These are phyloP conservation scores for Chrysanthemum makinoi DNA, from an alignment of 129 eudicot species.

Conservation along the genomic window DNA sequence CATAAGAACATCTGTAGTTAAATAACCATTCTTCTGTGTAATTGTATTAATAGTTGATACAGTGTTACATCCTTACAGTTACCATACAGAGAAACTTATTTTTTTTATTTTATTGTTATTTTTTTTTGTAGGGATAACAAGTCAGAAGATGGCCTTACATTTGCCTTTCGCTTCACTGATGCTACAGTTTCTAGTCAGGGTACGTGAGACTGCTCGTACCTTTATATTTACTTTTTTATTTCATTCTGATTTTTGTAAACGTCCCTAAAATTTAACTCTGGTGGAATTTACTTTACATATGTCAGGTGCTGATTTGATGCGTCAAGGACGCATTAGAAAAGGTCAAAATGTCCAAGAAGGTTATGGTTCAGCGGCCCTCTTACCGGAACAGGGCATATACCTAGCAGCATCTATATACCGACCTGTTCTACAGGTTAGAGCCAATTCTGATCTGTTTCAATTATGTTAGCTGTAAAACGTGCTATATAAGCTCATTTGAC, in stretches of 20 bases:
- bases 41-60: neutral
- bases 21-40: neutral
- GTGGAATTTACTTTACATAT: slow-evolving; percentile 10
- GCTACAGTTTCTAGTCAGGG: slow-evolving; percentile 74
- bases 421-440: slow-evolving; percentile 87
- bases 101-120: neutral
- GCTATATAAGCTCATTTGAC: slow-evolving; percentile 2
- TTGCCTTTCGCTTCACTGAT: slow-evolving; percentile 94
- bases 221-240: neutral
- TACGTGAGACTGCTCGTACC: slow-evolving; percentile 28
- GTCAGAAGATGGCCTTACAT: slow-evolving; percentile 91
- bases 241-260: neutral
- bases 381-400: slow-evolving; percentile 97
- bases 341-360: slow-evolving; percentile 93
- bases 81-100: neutral
- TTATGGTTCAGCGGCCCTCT: slow-evolving; percentile 84
- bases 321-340: slow-evolving; percentile 90
- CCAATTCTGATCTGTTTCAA: neutral
- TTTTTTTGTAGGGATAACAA: slow-evolving; percentile 53
- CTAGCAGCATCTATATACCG: slow-evolving; percentile 97
- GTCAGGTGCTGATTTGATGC: slow-evolving; percentile 61
- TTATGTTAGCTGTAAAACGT: slow-evolving; percentile 14
- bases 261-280: slow-evolving; percentile 6
- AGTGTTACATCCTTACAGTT: slow-evolving; percentile 11
- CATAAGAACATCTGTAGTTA: neutral